Evolutionary conservation across 2,329 filamentous ascomycete genomes (phyloP).

Genomic region (Aspergillus cejpii): DNA sequence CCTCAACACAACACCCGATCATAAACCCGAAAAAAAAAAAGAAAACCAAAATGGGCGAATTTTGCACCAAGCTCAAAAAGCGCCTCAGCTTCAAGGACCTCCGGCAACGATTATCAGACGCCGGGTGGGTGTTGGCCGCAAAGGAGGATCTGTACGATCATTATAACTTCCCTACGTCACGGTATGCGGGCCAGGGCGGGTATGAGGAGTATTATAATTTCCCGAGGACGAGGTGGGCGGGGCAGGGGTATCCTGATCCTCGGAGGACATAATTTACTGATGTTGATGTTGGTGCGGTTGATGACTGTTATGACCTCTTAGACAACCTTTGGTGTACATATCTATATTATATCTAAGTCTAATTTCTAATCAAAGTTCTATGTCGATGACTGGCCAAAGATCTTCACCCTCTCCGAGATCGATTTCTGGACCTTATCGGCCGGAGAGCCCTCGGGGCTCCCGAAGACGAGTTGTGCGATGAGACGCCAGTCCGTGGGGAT

Average conservation of each 20-base stretch:
- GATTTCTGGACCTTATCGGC: conserved; percentile 60
- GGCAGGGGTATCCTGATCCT: conserved; percentile 12
- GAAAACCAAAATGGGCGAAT: background rate
- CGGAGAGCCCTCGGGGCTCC: conserved; percentile 50
- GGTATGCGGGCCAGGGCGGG: conserved; percentile 16
- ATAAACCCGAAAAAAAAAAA: background rate
- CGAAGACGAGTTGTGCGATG: conserved; percentile 79
- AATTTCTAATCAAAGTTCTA: background rate
- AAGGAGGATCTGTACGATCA: conserved; percentile 17
- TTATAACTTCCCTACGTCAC: conserved; percentile 18
- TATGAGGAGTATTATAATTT: conserved; percentile 18
- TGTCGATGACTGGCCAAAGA: conserved; percentile 42
- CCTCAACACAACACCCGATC: background rate
- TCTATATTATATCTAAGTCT: background rate
- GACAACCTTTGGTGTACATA: no score
- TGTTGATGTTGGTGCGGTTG: background rate
- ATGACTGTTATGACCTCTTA: background rate
- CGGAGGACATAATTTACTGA: no score
- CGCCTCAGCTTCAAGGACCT: background rate
- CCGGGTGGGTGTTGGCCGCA: conserved; percentile 13
- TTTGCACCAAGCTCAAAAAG: background rate
- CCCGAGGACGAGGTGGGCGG: conserved; percentile 14
- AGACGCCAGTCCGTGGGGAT: conserved; percentile 68
- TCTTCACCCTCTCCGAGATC: conserved; percentile 61
- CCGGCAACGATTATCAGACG: background rate